Base-by-base conservation (phyloP, 257 asterid species). In the Nicotiana knightiana region DNA sequence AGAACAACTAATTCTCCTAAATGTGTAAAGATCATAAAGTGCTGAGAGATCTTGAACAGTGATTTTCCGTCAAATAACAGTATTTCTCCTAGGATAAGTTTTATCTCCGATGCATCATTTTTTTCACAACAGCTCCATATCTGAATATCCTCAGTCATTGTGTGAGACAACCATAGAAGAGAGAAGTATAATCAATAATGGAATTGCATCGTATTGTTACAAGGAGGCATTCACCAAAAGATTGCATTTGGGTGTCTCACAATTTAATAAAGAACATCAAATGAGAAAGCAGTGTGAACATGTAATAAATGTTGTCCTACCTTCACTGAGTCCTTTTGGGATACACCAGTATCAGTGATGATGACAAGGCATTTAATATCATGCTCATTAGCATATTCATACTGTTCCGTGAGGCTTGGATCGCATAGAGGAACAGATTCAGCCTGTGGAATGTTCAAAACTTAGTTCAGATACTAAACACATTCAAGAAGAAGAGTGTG, bases 391-490 rank as follows among this genome's bases (percentile, higher is more conserved):
- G 99, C 99, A 90, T 96, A 96, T 86, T 96, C 99, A 81, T 94
- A 96, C 83, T 96, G 99, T 85, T 96, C 97, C 1, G 95, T 94
- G 51, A 93, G 95, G 89, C 97, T 96, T 62, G 99, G 99, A 90
- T 96, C 99, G 85, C 85, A 59, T 81, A 89, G 35, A 4, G 97
- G 99, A 39, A 96, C 97, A 84, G 88, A 92, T 80, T 94, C 95
- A 32, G 98, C 98, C 99, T 96, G 98, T 77, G 76, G 70, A 66
- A 33, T 79, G 78, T 63, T 53, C 82, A 83, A 46, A 70, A 21
- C 35, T 62, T 83, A 79, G 81, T 84, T 76, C 77, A 63, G 51
- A 81, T 65, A 35, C 58, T 84, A 54, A 61, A 37, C 61, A 55
- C 9, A n/a, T 33, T 28, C 53, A 64, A 8, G 48, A 68, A 32